Conservation (phyloP, 2,329 filamentous ascomycete species). For the Penicillium sp. region DNA sequence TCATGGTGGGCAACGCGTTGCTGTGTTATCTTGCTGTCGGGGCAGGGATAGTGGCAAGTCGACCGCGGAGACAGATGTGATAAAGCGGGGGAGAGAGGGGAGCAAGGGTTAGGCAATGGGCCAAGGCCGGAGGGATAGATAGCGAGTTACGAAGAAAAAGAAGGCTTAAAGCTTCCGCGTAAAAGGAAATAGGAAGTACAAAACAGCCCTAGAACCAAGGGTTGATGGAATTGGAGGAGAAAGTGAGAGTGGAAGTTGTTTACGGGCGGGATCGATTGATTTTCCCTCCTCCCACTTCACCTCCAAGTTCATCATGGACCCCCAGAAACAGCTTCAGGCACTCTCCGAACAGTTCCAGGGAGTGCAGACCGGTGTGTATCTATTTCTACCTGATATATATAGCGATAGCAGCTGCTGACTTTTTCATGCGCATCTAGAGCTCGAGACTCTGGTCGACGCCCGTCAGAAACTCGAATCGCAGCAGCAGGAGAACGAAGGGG, state of each 20-base stretch:
- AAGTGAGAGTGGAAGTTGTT: slow-evolving; percentile 27
- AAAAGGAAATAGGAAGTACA: neutral
- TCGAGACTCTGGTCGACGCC: slow-evolving; percentile 72
- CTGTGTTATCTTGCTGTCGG: slow-evolving; percentile 6
- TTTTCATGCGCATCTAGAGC: slow-evolving; percentile 56
- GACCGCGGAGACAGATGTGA: slow-evolving; percentile 21
- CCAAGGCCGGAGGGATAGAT: slow-evolving; percentile 12
- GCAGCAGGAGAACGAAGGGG: slow-evolving; percentile 85
- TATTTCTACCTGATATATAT: neutral
- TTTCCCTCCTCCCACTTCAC: slow-evolving; percentile 32
- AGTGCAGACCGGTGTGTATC: slow-evolving; percentile 70
- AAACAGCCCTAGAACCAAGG: neutral
- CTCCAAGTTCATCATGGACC: slow-evolving; percentile 44
- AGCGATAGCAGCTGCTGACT: slow-evolving; percentile 11
- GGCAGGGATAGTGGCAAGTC: slow-evolving; percentile 17
- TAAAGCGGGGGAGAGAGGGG: slow-evolving; percentile 22
- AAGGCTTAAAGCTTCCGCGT: neutral
- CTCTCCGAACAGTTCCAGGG: slow-evolving; percentile 86
- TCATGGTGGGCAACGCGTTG: slow-evolving; percentile 61
- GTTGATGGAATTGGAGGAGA: slow-evolving; percentile 17
- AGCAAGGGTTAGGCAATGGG: slow-evolving; percentile 12
- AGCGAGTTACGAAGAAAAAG: slow-evolving; percentile 4
- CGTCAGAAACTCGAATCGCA: slow-evolving; percentile 90
- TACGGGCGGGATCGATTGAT: slow-evolving; percentile 26
- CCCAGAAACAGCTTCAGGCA: slow-evolving; percentile 74